Evolutionary conservation across 306 rosid genomes (phyloP), one percentile per base, ranked within the genome.

Genomic region (Vicia sativa): DNA sequence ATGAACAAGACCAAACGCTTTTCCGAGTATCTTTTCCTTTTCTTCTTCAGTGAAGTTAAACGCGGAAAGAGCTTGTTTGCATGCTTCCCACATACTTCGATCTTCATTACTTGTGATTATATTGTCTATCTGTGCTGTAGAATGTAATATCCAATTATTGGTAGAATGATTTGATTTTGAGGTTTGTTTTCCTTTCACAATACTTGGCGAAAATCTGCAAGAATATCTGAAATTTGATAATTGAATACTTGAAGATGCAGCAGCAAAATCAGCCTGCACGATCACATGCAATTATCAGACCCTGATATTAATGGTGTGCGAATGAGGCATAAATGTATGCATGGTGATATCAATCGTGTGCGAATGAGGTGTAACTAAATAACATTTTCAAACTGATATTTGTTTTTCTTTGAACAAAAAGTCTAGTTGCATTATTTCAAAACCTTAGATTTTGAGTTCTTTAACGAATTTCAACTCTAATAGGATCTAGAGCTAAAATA

Each of bases 11-110:
- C 98, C 97, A 53, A 90, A 93, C 16, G 98, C 98, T 80, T 88
- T 90, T 70, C 96, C 95, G 26, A 93, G 96, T 45, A 86, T 83
- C 86, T 87, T 90, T 80, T 90, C 90, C 65, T 84, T 87, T 69
- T 90, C 98, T 70, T 90, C 96, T 19, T 15, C 65, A 16, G 82
- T 88, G 21, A 90, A 90, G 70, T 66, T 74, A 44, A 85, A 86
- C 71, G 78, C 63, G 54, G 84, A 74, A 73, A 89, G 78, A 65
- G 88, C 84, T 62, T 74, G 79, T 49, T 68, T 84, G 48, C 89
- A 86, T 18, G 82, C 83, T 73, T 89, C 96, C 92, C 95, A 89
- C 74, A 53, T 80, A 77, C 79, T 79, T 77, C 68, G 71, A 26
- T 83, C 95, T 52, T 88, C 97, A 70, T 80, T 70, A 25, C 74